phyloP scores from a whole-genome alignment of 2,329 filamentous ascomycete species.

The Dothideomycetes sp. region DNA sequence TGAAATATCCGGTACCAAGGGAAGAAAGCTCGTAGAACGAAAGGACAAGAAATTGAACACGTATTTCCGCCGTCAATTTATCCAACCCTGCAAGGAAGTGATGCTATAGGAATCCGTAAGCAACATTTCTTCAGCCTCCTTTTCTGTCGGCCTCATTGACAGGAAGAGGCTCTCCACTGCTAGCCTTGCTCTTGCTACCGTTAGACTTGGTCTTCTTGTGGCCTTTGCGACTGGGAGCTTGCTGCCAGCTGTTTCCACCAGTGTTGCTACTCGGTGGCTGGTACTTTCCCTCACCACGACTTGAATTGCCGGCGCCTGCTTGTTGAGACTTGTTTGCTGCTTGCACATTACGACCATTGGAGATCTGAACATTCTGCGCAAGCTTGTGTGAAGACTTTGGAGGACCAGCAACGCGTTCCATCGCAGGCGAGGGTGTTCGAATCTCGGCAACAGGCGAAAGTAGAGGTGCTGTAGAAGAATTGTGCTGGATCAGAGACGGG shows the following conservation, averaged over 20 bases:
- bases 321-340: slow-evolving; percentile 8
- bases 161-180: slow-evolving; percentile 33
- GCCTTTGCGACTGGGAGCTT: slow-evolving; percentile 21
- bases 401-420: slow-evolving; percentile 40
- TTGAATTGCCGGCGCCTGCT: neutral
- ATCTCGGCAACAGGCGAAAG: slow-evolving; percentile 69
- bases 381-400: slow-evolving; percentile 10
- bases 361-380: slow-evolving; percentile 22
- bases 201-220: slow-evolving; percentile 29
- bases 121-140: slow-evolving; percentile 31
- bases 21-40: too few relatives aligned
- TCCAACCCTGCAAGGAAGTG: too few relatives aligned
- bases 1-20: too few relatives aligned
- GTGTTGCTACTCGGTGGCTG: slow-evolving; percentile 2
- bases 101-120: too few relatives aligned
- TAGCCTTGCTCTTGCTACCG: slow-evolving; percentile 17
- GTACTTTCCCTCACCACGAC: slow-evolving; percentile 7
- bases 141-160: slow-evolving; percentile 38
- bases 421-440: slow-evolving; percentile 60
- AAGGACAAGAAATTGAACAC: too few relatives aligned
- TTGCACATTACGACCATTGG: slow-evolving; percentile 20
- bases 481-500: neutral
- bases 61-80: too few relatives aligned
- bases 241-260: slow-evolving; percentile 19
- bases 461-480: slow-evolving; percentile 26